These are phyloP conservation scores for Aspergillus heteromorphus DNA, from an alignment of 495 filamentous ascomycete species.

Conservation along the genomic window DNA sequence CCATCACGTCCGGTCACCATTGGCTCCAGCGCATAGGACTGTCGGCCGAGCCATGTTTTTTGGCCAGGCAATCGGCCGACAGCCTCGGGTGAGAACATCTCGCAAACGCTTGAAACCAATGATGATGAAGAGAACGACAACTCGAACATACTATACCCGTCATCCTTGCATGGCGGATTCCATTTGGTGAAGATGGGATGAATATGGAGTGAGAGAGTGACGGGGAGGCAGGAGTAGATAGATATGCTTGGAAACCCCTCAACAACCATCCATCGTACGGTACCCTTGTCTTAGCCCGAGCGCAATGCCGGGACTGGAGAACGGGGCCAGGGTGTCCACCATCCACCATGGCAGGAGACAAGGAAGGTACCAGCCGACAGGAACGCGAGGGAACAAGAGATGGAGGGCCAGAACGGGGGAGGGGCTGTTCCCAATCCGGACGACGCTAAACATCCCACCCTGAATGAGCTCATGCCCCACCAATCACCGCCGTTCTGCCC, in stretches of 20 bases:
- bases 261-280: not conserved
- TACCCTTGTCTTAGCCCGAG: not conserved
- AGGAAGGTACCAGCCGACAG: not conserved
- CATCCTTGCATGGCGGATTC: not conserved
- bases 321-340: no score
- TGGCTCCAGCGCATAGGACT: slow-evolving; percentile 21
- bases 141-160: not conserved
- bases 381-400: no score
- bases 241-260: no score
- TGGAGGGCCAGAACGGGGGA: not conserved
- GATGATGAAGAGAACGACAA: not conserved
- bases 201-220: not conserved
- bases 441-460: slow-evolving; percentile 26
- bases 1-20: slow-evolving; percentile 29
- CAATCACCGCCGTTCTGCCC: slow-evolving; percentile 27
- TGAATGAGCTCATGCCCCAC: slow-evolving; percentile 7
- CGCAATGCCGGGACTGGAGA: not conserved
- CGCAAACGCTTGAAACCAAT: not conserved
- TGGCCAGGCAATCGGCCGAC: slow-evolving; percentile 25
- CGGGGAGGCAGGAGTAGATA: not conserved
- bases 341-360: no score
- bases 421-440: not conserved
- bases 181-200: not conserved
- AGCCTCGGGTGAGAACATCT: slow-evolving; percentile 7
- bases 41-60: slow-evolving; percentile 24